Evolutionary conservation across 2,329 filamentous ascomycete genomes (phyloP), one percentile per base, ranked within the genome.

Genomic region (Diaporthe amygdali): DNA sequence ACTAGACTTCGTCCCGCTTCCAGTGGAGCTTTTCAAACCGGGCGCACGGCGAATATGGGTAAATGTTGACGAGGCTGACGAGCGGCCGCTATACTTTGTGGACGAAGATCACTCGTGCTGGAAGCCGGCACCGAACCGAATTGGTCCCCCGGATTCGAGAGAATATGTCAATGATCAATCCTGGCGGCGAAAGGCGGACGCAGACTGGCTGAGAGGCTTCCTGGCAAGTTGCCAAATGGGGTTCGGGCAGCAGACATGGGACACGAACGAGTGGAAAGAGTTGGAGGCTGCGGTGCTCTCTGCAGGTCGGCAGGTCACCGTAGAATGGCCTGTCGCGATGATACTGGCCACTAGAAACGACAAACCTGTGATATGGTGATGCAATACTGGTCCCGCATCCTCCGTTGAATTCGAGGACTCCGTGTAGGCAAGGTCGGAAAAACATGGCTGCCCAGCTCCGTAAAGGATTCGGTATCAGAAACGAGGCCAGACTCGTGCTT

Each of bases 251-350:
- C 46, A 41, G 15, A 75, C 75, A 4, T 75, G 74, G 73, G 69
- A 68, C 2, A 56, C 55, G 9, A 20, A 55, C 3, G 72, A 72
- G 61, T 75, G 75, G 74, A 56, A 54, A 27, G 67, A 72, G 70
- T 54, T 75, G 30, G 75, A 76, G 59, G 68, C 22, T 0, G 27
- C 74, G n/a, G 67, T 76, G 15, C n/a, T 12, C 10, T 59, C 46
- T 14, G 66, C 27, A 15, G 67, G 69, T 14, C 70, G 70, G 2
- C 27, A 66, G 2, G 68, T 76, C 10, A 66, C 30, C 4, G 64
- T 75, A 7, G 71, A 71, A 67, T 76, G 72, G 72, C 74, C 74
- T 8, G 72, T 75, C 37, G 68, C 74, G 1, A 72, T 75, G 15
- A 49, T 73, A 2, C 30, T 76, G 70, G 74, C 74, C 10, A 76